Conservation (phyloP, 208 protist species). For the Acanthamoeba sp. region DNA sequence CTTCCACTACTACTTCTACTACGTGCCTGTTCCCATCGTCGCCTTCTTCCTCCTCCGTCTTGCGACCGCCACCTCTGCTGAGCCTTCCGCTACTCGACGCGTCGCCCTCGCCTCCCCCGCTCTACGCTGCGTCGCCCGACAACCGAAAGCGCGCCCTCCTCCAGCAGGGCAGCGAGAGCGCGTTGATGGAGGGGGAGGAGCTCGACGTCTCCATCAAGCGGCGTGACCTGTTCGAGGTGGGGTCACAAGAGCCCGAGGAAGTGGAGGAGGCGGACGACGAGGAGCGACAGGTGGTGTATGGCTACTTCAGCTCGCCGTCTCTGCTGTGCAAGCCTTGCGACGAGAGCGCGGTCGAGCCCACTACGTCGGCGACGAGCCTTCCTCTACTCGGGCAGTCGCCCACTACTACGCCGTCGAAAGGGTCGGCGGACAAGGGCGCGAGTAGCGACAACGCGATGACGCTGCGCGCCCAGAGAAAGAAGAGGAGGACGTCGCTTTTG, state of each 20-base stretch:
- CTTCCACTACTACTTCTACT: neutral
- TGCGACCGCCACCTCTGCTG: neutral
- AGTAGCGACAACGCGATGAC: neutral
- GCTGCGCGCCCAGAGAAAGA: neutral
- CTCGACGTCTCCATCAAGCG: neutral
- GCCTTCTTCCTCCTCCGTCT: neutral
- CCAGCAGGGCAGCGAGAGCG: neutral
- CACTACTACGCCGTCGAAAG: neutral
- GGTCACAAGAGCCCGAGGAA: neutral
- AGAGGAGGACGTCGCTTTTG: neutral
- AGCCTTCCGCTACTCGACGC: neutral
- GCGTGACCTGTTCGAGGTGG: no score
- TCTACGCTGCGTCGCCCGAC: no score
- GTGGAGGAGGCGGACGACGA: neutral
- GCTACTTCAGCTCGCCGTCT: slow-evolving; percentile 23
- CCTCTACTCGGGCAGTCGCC: neutral
- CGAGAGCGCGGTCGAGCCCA: neutral
- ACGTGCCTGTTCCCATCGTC: neutral
- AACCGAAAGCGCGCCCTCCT: no score
- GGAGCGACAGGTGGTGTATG: slow-evolving; percentile 1
- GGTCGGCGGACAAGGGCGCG: neutral
- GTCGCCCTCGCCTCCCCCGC: neutral
- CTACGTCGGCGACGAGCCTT: neutral
- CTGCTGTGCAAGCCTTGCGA: neutral
- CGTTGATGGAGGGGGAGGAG: neutral